Evolutionary conservation across 352 stramenopile genomes (phyloP), one percentile per base, ranked within the genome.

Genomic region (Phytophthora rubi): DNA sequence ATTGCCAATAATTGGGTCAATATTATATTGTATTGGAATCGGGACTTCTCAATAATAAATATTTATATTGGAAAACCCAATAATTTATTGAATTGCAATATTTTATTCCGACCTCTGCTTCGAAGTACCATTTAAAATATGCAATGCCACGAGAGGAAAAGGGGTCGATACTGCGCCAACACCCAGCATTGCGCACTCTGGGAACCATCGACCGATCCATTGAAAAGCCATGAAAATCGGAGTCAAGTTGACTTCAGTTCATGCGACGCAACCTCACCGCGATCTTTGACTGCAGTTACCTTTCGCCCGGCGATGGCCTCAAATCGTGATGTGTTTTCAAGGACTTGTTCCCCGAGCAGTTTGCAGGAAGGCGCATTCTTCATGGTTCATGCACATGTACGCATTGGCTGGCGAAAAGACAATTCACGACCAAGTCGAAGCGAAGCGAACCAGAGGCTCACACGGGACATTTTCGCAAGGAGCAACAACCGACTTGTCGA

Each of bases 191-290:
- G 18, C 18, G 18, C 18, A 21, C 18, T 21, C 18, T 21, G 18
- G 18, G 18, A 21, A 21, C 18, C 12, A 5, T 44, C 6, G 37
- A 52, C 45, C 16, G 30, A 3, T 21, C 18, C 18, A 51, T 10
- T 52, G 1, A 28, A 28, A 52, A n/a, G 16, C 18, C 7, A 30
- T 28, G 16, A 7, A 18, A 23, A 33, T 21, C 48, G 23, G 54
- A 56, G 28, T 57, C 44, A 65, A 51, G 45, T 49, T 42, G 33
- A 49, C n/a, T 44, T 39, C 28, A 18, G 7, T 57, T 62, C 16
- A 26, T 44, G 42, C 62, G 53, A 58, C 62, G 62, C 53, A 69
- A 63, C 53, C 51, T 51, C 53, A 45, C 21, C 30, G 44, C 48
- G 26, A 63, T 63, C 45, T 51, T 62, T 30, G 55, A 33, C 32